These are phyloP conservation scores for Leccinum pallidistipes DNA, from an alignment of 1,284 basidiomycete genomes.

Conservation along the genomic window DNA sequence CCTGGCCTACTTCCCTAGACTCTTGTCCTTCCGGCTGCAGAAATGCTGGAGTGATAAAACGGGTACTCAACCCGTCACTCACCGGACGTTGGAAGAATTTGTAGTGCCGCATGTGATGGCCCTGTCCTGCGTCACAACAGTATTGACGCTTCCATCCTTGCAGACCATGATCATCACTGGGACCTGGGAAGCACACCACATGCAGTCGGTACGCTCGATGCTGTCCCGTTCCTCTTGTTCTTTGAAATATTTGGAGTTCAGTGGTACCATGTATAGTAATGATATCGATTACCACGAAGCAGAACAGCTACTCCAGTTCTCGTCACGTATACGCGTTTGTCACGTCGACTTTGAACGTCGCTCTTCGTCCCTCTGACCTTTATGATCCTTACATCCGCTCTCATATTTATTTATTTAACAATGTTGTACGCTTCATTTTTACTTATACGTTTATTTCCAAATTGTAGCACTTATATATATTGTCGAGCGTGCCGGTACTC, in stretches of 20 bases:
- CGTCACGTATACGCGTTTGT: background rate
- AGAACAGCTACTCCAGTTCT: background rate
- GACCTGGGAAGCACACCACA: background rate
- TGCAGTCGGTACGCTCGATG: background rate
- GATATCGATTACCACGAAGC: background rate
- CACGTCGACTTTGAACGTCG: background rate
- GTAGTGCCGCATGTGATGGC: background rate
- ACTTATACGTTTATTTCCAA: background rate
- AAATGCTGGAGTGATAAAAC: background rate
- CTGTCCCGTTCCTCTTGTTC: background rate
- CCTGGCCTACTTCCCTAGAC: background rate
- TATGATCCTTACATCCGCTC: background rate
- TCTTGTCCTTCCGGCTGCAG: background rate
- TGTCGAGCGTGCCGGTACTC: too few relatives aligned
- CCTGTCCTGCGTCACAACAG: background rate
- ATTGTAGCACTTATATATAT: too few relatives aligned
- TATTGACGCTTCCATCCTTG: conserved; percentile 1
- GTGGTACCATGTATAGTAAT: background rate
- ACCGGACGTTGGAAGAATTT: background rate
- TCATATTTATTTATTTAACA: background rate
- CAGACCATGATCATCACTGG: background rate
- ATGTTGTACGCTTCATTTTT: background rate
- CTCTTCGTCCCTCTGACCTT: background rate
- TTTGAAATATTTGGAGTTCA: conserved; percentile 1
- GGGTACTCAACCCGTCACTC: background rate